A percentile compares a stretch with the other conserved stretches of the same genome.
Evolutionary conservation across 176 grass and related monocot species (phyloP).

Genomic region (Oryza officinalis): DNA sequence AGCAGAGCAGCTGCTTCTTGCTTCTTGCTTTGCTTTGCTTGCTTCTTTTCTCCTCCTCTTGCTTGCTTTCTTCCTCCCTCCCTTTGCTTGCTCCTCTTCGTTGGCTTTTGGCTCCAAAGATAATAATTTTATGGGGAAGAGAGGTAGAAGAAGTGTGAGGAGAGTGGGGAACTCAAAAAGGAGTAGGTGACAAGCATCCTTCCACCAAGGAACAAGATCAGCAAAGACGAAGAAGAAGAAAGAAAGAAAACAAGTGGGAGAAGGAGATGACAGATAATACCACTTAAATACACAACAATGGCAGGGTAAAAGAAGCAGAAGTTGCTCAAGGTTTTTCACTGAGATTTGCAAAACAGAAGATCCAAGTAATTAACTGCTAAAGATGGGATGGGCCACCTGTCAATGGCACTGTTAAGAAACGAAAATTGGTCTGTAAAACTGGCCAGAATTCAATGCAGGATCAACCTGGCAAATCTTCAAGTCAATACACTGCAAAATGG

Average conservation of each 20-base stretch:
- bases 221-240: neutral
- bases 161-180: conserved; percentile 53
- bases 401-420: neutral
- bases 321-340: neutral
- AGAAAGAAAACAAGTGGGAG: conserved; percentile 11
- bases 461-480: conserved; percentile 31
- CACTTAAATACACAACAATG: conserved; percentile 38
- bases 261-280: neutral
- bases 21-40: conserved; percentile 29
- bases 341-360: conserved; percentile 33
- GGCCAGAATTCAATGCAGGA: conserved; percentile 22
- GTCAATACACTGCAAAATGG: neutral
- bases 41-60: conserved; percentile 20
- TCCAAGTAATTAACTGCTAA: conserved; percentile 12
- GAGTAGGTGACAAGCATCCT: conserved; percentile 89
- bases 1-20: conserved; percentile 19
- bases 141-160: conserved; percentile 30
- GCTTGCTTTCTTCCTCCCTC: conserved; percentile 5
- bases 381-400: neutral
- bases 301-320: conserved; percentile 11
- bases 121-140: conserved; percentile 21
- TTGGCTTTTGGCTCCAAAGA: conserved; percentile 25
- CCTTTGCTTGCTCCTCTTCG: conserved; percentile 40
- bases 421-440: conserved; percentile 11
- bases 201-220: conserved; percentile 38